A percentile compares a stretch with the other conserved stretches of the same genome.
These are phyloP conservation scores for Tillandsia leiboldiana DNA, from an alignment of 176 grass and related monocot genomes.

Conservation along the genomic window DNA sequence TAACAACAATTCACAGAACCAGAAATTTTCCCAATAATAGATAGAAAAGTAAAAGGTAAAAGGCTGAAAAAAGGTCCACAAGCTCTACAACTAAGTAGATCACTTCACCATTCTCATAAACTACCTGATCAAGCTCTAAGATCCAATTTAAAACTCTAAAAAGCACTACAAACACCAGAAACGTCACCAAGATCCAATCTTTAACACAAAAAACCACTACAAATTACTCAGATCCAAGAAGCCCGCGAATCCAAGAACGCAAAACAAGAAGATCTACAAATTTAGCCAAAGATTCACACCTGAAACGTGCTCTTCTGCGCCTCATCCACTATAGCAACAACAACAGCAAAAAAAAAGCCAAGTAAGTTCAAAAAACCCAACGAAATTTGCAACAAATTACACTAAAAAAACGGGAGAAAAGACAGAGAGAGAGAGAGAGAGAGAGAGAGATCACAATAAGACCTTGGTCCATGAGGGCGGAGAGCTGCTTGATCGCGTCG, in stretches of 20 bases:
- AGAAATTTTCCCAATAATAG: background rate
- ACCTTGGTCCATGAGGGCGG: constrained; percentile 62
- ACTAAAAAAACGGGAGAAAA: background rate
- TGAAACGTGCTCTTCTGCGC: constrained; percentile 76
- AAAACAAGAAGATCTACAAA: constrained; percentile 17
- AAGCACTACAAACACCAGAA: background rate
- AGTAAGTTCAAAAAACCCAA: constrained; percentile 1
- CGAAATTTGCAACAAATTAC: constrained; percentile 7
- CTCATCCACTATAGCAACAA: constrained; percentile 57
- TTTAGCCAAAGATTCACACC: constrained; percentile 39
- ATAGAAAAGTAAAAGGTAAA: background rate
- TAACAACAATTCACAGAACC: background rate
- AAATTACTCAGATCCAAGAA: constrained; percentile 11
- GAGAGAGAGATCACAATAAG: constrained; percentile 14
- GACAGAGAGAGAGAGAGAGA: background rate
- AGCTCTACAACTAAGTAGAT: background rate
- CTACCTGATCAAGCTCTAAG: background rate
- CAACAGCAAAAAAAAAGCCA: constrained; percentile 12
- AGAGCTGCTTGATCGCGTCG: constrained; percentile 80
- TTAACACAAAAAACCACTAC: background rate
- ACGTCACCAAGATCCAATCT: background rate
- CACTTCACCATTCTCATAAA: background rate
- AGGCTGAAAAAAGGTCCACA: background rate
- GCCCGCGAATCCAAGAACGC: constrained; percentile 18
- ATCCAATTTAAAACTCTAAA: background rate